A percentile compares a stretch with the other conserved stretches of the same genome.
These are phyloP conservation scores for Apiospora saccharicola DNA, from an alignment of 2,329 filamentous ascomycete species.

Conservation along the genomic window DNA sequence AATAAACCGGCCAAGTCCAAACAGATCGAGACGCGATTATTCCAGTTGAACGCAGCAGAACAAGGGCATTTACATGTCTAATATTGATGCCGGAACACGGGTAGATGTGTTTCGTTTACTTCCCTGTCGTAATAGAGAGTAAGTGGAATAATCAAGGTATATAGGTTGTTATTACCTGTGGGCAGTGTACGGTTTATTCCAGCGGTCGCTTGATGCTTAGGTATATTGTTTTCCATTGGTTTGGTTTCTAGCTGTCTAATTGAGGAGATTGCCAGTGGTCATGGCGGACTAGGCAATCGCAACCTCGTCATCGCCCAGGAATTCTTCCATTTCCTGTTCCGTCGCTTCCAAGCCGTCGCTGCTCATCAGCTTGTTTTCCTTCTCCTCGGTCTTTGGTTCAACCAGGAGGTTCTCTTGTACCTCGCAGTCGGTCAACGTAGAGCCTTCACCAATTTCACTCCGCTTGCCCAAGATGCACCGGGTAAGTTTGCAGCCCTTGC, in stretches of 20 bases:
- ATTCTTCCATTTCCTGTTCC: conserved; percentile 55
- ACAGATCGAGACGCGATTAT: too few species aligned
- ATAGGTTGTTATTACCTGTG: too few species aligned
- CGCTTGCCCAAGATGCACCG: conserved; percentile 86
- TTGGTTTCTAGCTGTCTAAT: conserved; percentile 9
- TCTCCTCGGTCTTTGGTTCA: conserved; percentile 77
- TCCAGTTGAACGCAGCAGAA: too few species aligned
- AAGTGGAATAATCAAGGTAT: too few species aligned
- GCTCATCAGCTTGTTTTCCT: conserved; percentile 72
- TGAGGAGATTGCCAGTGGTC: conserved; percentile 7
- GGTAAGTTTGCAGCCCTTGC: conserved; percentile 83
- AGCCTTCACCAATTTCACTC: conserved; percentile 83
- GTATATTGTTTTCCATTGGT: background rate
- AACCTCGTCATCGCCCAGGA: conserved; percentile 52
- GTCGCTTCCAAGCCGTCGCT: conserved; percentile 71
- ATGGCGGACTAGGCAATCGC: background rate
- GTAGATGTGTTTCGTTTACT: too few species aligned
- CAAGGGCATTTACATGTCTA: too few species aligned
- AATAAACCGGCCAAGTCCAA: too few species aligned
- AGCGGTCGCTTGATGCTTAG: background rate
- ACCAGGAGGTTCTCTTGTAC: conserved; percentile 89
- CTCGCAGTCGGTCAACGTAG: conserved; percentile 85
- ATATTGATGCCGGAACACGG: too few species aligned
- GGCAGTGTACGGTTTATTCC: too few species aligned
- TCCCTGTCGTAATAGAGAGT: too few species aligned